Evolutionary conservation across 2,329 filamentous ascomycete genomes (phyloP).

Genomic region (Coleophoma eucalyptorum): DNA sequence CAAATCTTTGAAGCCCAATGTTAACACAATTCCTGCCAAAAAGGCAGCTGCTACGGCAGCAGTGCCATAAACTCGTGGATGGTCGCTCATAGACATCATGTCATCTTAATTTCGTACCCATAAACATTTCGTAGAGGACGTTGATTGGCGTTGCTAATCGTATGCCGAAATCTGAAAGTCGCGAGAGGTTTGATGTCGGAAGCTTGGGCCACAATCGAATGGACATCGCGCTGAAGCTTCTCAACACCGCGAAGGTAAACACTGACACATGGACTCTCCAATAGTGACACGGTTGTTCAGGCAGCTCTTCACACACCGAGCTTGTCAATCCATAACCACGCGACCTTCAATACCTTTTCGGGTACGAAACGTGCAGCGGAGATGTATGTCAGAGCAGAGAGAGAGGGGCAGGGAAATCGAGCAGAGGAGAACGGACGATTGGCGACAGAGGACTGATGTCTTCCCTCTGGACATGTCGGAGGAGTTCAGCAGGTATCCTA

Average conservation of each 20-base stretch:
- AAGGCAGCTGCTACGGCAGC: slow-evolving; percentile 71
- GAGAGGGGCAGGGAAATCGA: slow-evolving; percentile 6
- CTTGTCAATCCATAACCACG: slow-evolving; percentile 52
- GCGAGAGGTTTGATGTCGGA: slow-evolving; percentile 10
- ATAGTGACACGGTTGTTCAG: slow-evolving; percentile 75
- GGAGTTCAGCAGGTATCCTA: slow-evolving; percentile 79
- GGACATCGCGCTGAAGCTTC: slow-evolving; percentile 5
- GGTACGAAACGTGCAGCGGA: slow-evolving; percentile 34
- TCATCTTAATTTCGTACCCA: slow-evolving; percentile 7
- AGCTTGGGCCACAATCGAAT: slow-evolving; percentile 32
- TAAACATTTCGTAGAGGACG: no score
- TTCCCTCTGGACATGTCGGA: slow-evolving; percentile 73
- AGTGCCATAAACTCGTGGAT: slow-evolving; percentile 58
- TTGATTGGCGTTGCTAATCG: no score
- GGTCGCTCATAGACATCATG: slow-evolving; percentile 56
- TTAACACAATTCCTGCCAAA: slow-evolving; percentile 70
- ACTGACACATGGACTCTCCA: slow-evolving; percentile 71
- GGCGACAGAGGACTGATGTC: slow-evolving; percentile 79
- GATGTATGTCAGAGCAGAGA: slow-evolving; percentile 16
- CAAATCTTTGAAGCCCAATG: slow-evolving; percentile 74
- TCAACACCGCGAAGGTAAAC: slow-evolving; percentile 11
- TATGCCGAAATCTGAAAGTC: no score
- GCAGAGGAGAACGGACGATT: slow-evolving; percentile 60
- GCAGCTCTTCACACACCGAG: slow-evolving; percentile 75
- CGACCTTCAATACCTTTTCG: slow-evolving; percentile 24